phyloP scores from a whole-genome alignment of 192 early-diverging fungal species.

The Mortierella alpina region DNA sequence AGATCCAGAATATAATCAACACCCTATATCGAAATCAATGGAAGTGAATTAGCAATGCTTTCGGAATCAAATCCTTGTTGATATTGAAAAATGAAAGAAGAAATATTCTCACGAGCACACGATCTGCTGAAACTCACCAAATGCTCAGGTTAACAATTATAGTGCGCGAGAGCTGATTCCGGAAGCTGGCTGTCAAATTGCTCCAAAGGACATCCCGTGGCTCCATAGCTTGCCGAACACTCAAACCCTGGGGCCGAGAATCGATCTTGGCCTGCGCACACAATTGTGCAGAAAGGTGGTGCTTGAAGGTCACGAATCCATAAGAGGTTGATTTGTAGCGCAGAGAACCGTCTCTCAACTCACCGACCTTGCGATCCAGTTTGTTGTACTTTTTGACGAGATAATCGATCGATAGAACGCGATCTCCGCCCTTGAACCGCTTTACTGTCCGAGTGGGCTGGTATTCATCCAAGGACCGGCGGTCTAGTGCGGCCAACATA shows the following conservation, averaged over 20 bases:
- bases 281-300: constrained; percentile 65
- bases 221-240: constrained; percentile 67
- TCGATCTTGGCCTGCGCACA: constrained; percentile 65
- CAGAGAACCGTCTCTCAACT: constrained; percentile 51
- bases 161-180: constrained; percentile 54
- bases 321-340: constrained; percentile 64
- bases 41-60: background rate
- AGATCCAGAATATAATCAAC: constrained; percentile 73
- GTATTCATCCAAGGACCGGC: constrained; percentile 31
- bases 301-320: constrained; percentile 71
- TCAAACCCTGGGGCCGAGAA: constrained; percentile 61
- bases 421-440: constrained; percentile 28
- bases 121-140: constrained; percentile 48
- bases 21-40: constrained; percentile 48
- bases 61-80: background rate
- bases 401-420: constrained; percentile 49
- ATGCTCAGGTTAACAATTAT: constrained; percentile 60
- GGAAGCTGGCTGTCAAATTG: constrained; percentile 57
- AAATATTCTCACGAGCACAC: too few species aligned
- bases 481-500: constrained; percentile 31
- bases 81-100: too few species aligned
- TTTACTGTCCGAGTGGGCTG: constrained; percentile 48
- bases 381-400: constrained; percentile 56
- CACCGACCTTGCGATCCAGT: constrained; percentile 53
- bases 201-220: constrained; percentile 73